phyloP scores from a whole-genome alignment of 2,329 filamentous ascomycete genomes.

The Beauveria pseudobassiana region DNA sequence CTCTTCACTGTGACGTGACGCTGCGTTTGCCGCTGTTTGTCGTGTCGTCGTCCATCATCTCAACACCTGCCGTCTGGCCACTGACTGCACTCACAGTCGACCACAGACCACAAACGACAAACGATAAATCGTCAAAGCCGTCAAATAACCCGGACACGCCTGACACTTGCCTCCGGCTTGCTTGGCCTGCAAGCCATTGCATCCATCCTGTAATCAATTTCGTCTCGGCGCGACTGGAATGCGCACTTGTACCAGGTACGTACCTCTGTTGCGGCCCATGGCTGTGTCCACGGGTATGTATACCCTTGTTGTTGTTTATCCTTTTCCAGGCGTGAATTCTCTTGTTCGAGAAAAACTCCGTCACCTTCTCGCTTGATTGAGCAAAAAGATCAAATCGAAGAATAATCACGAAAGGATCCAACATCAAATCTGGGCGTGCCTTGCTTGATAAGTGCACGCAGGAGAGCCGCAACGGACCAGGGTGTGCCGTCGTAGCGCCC shows the following conservation, averaged over 20 bases:
- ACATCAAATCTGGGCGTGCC: background rate
- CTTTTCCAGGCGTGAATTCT: too few species aligned
- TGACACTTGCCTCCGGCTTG: background rate
- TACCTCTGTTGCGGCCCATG: slow-evolving; percentile 14
- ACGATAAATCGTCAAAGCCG: background rate
- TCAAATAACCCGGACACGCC: background rate
- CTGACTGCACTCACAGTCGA: background rate
- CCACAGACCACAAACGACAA: background rate
- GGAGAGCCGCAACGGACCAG: background rate
- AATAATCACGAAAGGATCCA: background rate
- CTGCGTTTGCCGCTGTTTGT: too few species aligned
- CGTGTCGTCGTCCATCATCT: too few species aligned
- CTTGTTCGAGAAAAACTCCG: too few species aligned
- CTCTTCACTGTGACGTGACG: too few species aligned
- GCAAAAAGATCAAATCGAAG: background rate
- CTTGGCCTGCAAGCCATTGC: background rate
- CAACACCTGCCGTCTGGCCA: too few species aligned
- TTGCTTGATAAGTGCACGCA: background rate
- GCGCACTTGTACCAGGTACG: slow-evolving; percentile 2
- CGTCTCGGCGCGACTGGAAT: slow-evolving; percentile 9
- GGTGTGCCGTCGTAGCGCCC: slow-evolving; percentile 4
- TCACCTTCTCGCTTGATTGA: background rate
- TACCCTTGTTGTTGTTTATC: background rate
- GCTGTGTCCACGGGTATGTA: slow-evolving; percentile 5
- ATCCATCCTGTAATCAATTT: background rate